Percentiles rank a stretch among this genome's conserved stretches.
phyloP scores from a whole-genome alignment of 2,329 filamentous ascomycete species.

The Alternaria triticimaculans region DNA sequence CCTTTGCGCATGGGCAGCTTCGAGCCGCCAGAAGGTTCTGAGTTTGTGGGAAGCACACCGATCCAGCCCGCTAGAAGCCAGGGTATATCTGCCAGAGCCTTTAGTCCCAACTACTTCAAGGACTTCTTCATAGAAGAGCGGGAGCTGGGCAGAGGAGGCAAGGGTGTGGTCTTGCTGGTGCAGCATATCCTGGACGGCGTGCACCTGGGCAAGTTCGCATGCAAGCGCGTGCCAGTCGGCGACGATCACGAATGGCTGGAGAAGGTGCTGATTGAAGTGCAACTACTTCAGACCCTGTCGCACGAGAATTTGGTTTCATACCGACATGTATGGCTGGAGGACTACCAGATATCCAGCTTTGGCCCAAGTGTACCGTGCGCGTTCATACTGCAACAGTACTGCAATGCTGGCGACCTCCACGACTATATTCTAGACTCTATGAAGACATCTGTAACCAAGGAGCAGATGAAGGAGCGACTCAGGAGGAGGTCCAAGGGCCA shows the following conservation, averaged over 20 bases:
- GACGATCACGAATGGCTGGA: conserved; percentile 95
- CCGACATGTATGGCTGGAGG: conserved; percentile 95
- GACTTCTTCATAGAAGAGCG: conserved; percentile 90
- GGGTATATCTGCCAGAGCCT: conserved; percentile 83
- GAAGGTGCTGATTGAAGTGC: conserved; percentile 92
- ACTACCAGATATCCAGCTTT: conserved; percentile 81
- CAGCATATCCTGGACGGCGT: conserved; percentile 91
- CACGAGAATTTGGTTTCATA: conserved; percentile 97
- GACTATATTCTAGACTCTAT: conserved; percentile 79
- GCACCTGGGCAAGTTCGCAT: conserved; percentile 87
- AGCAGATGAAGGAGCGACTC: conserved; percentile 87
- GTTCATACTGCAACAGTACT: conserved; percentile 97
- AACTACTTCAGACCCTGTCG: conserved; percentile 86
- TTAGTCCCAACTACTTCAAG: conserved; percentile 91
- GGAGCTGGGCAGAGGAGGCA: conserved; percentile 86
- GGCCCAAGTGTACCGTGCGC: conserved; percentile 91
- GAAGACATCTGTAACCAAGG: conserved; percentile 70
- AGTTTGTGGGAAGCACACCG: conserved; percentile 56
- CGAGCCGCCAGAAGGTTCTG: conserved; percentile 57
- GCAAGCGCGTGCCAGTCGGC: conserved; percentile 92
- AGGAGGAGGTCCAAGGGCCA: conserved; percentile 82
- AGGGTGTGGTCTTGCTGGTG: conserved; percentile 93
- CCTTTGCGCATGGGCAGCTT: conserved; percentile 35
- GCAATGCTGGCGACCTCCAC: conserved; percentile 90
- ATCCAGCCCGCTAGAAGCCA: conserved; percentile 53